These are phyloP conservation scores for Penicillium atrosanguineum DNA, from an alignment of 495 filamentous ascomycete species.

Conservation along the genomic window DNA sequence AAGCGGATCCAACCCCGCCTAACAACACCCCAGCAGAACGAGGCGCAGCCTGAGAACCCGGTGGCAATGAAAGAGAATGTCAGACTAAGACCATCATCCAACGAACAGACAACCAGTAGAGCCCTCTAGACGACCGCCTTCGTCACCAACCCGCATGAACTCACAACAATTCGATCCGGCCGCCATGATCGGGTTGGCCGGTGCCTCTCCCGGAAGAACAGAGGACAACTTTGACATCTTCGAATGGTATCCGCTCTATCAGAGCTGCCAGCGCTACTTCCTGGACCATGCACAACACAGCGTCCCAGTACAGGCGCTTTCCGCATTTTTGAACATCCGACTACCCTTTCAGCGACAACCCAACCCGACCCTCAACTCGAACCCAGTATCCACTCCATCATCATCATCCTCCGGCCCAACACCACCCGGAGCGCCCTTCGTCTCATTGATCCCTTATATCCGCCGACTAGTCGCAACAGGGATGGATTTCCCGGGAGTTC, in stretches of 20 bases:
- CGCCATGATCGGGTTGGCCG: slow-evolving; percentile 37
- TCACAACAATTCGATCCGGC: slow-evolving; percentile 40
- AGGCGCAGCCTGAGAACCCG: slow-evolving; percentile 1
- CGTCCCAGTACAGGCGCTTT: slow-evolving; percentile 78
- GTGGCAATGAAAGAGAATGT: slow-evolving; percentile 1
- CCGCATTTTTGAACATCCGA: slow-evolving; percentile 84
- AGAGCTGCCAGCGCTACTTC: slow-evolving; percentile 90
- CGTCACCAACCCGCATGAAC: slow-evolving; percentile 30
- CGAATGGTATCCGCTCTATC: slow-evolving; percentile 91
- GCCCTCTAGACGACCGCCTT: slow-evolving; percentile 9
- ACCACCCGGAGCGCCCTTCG: slow-evolving; percentile 37
- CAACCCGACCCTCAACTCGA: slow-evolving; percentile 36
- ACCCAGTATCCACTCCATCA: slow-evolving; percentile 20
- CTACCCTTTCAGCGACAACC: slow-evolving; percentile 49
- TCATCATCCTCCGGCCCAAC: slow-evolving; percentile 28
- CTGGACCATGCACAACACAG: slow-evolving; percentile 88
- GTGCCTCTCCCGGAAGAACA: slow-evolving; percentile 34
- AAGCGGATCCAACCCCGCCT: slow-evolving; percentile 16
- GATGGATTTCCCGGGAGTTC: slow-evolving; percentile 77
- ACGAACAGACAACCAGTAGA: slow-evolving; percentile 18
- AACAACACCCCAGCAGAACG: slow-evolving; percentile 8
- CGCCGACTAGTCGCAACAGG: slow-evolving; percentile 88
- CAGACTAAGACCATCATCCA: slow-evolving; percentile 3
- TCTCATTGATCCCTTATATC: slow-evolving; percentile 85
- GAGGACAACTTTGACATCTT: slow-evolving; percentile 69